Percentiles rank a stretch among this genome's conserved stretches.
phyloP scores from a whole-genome alignment of 2,329 filamentous ascomycete species.

The Trichoderma atrobrunneum region DNA sequence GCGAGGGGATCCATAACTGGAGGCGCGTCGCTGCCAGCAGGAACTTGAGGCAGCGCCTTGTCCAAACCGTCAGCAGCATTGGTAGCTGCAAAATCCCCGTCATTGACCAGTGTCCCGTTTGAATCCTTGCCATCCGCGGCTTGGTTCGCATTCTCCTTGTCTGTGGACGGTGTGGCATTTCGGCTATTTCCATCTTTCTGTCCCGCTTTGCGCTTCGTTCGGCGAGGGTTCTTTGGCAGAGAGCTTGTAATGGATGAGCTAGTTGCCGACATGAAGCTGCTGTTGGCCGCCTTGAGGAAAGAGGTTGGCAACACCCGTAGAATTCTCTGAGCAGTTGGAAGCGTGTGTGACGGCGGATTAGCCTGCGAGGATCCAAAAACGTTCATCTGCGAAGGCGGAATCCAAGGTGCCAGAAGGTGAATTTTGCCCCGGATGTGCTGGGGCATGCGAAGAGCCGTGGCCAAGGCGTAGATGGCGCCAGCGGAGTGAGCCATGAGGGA shows the following conservation, averaged over 20 bases:
- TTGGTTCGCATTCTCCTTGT: constrained; percentile 49
- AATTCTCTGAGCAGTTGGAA: constrained; percentile 89
- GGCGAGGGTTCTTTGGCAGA: constrained; percentile 63
- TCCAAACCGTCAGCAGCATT: constrained; percentile 49
- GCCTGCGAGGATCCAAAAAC: constrained; percentile 71
- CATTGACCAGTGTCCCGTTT: constrained; percentile 24
- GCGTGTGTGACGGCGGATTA: constrained; percentile 74
- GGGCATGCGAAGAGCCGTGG: constrained; percentile 91
- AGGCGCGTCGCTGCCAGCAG: constrained; percentile 34
- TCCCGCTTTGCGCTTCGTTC: constrained; percentile 57
- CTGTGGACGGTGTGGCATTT: constrained; percentile 38
- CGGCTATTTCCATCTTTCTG: constrained; percentile 38
- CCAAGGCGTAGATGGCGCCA: constrained; percentile 95
- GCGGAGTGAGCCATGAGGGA: constrained; percentile 95
- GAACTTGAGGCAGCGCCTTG: constrained; percentile 37
- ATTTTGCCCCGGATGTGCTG: constrained; percentile 93
- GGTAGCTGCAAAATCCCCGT: constrained; percentile 25
- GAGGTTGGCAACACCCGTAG: constrained; percentile 86
- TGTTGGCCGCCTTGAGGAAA: constrained; percentile 90
- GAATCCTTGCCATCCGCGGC: constrained; percentile 29
- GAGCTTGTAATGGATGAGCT: constrained; percentile 81
- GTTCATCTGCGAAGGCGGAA: constrained; percentile 90
- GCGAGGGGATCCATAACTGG: constrained; percentile 57
- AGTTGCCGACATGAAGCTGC: constrained; percentile 89
- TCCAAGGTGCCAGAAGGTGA: constrained; percentile 93